Evolutionary conservation across 2,329 filamentous ascomycete species (phyloP), one percentile per base, ranked within the genome.

Genomic region (Alternaria incomplexa): DNA sequence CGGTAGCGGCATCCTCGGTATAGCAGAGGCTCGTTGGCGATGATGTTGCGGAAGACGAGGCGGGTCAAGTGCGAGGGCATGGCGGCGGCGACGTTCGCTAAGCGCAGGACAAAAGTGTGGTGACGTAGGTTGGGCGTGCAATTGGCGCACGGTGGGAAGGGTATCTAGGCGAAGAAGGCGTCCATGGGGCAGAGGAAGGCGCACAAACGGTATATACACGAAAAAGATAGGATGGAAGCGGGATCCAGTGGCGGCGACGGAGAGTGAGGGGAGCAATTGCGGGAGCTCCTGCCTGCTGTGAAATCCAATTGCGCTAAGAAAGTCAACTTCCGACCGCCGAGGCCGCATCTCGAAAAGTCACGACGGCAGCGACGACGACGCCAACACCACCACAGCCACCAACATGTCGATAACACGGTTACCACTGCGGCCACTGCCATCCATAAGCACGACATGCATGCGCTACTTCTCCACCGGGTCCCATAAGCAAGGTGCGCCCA

Each of bases 51-150:
- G 78, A 88, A 88, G 69, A 89, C 85, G 78, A 83, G 81, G 77
- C 87, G 86, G 64, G 87, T 87, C 73, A 89, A 81, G 68, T 88
- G 86, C 66, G 87, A 88, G 59, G 85, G 84, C 87, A 89, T 89
- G 62, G 76, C 64, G 67, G 74, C 32, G 44, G 58, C 65, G 48
- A 36, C 10, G 47, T 57, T 62, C 11, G 22, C 51, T 61, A 46
- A 56, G 47, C 17, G 55, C 22, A 22, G 48, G 46, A 43, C 58
- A 47, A 63, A 47, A 56, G 56, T 40, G 58, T 26, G 13, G 50
- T 64, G 62, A 43, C 44, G 52, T 56, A 40, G 61, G 22, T 30
- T n/a, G 8, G n/a, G 36, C 30, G 56, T 53, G 61, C 64, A 57
- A 68, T 67, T 67, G 66, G 46, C 30, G 55, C 63, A 60, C 60